Evolutionary conservation across 352 stramenopile species (phyloP), one percentile per base, ranked within the genome.

Genomic region (Phytophthora pisi): DNA sequence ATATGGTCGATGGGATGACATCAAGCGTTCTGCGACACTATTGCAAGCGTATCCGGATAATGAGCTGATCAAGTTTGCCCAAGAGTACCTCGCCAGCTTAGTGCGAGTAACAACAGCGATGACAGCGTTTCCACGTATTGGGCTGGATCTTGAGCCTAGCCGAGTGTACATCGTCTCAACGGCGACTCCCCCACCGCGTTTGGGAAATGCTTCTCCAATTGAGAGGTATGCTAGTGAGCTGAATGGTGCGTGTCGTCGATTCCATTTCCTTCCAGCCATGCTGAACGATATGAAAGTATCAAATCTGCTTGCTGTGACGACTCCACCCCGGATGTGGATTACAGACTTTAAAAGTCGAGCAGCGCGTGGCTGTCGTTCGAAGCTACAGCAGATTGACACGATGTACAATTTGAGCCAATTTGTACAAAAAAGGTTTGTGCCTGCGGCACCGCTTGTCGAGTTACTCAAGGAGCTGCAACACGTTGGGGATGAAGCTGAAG

Each of bases 1-100:
- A 45, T 97, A 96, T 56, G 90, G 89, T 3, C 84, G 90, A 20
- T 97, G 90, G 90, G 66, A 87, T 23, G 80, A 91, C 10, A 91
- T 97, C 46, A 68, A 75, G 34, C 72, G 66, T 1, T 53, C 57
- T 47, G 68, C 56, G 24, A 43, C 55, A 0, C 30, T 51, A 1
- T 65, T 97, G 40, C 49, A 64, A 28, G 58, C 51, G 16, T 93
- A 93, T 62, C 52, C 80, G 6, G 38, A 78, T 16, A 24, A 51
- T 10, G 74, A 86, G 36, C 24, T 97, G 8, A 65, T 67, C 30
- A 55, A 57, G 24, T 91, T 91, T 69, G 62, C 62, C 16, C 74
- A 81, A 18, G 67, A 86, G 15, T 83, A 84, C 54, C 40, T 95
- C 16, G 72, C 66, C 3, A 81, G 81, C 24, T 77, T 79, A 26